Evolutionary conservation across 2,329 filamentous ascomycete species (phyloP).

Genomic region (Truncatella angustata): DNA sequence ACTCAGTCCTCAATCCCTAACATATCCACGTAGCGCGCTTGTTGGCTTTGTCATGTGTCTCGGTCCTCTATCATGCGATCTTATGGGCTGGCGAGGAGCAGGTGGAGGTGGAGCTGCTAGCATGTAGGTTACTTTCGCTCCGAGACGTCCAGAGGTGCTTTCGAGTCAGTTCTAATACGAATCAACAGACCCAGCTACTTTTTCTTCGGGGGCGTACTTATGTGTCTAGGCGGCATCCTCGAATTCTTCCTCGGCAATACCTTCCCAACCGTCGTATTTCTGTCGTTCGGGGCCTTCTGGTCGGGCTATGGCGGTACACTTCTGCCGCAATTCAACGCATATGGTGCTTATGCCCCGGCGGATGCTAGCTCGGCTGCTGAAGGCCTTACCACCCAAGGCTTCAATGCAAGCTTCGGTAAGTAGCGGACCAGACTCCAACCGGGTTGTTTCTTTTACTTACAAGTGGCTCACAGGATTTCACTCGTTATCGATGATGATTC

Average conservation of each 20-base stretch:
- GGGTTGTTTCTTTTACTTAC: neutral
- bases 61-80: conserved; percentile 45
- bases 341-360: conserved; percentile 38
- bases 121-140: conserved; percentile 37
- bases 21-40: conserved; percentile 38
- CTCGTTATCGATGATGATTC: conserved; percentile 63
- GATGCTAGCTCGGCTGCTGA: conserved; percentile 31
- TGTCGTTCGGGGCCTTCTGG: conserved; percentile 53
- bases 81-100: conserved; percentile 56
- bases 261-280: conserved; percentile 58
- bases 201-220: conserved; percentile 53
- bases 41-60: conserved; percentile 50
- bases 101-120: conserved; percentile 44
- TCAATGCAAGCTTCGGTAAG: conserved; percentile 55
- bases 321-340: conserved; percentile 51
- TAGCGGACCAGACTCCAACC: neutral
- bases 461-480: conserved; percentile 49
- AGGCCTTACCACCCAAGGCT: conserved; percentile 46
- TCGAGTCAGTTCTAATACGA: neutral
- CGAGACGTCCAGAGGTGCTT: neutral
- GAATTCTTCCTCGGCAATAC: conserved; percentile 60
- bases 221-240: conserved; percentile 49
- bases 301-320: conserved; percentile 54
- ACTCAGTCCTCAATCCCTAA: neutral
- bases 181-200: conserved; percentile 47